phyloP scores from a whole-genome alignment of 2,329 filamentous ascomycete species.

The Fusarium stilboides region DNA sequence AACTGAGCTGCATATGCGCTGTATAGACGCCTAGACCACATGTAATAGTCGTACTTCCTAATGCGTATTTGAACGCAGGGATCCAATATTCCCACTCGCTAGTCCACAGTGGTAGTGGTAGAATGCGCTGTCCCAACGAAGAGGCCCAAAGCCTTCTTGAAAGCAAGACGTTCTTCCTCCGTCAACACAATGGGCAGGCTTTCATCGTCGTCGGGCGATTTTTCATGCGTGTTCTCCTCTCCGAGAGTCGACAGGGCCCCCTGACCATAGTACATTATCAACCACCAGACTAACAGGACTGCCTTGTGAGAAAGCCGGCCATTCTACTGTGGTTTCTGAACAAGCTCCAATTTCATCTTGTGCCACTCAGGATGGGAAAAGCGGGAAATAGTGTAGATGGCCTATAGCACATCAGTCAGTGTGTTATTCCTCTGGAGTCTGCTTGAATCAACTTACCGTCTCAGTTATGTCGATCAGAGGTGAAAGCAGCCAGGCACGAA shows the following conservation, averaged over 20 bases:
- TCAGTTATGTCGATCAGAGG: constrained; percentile 46
- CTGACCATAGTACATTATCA: neutral
- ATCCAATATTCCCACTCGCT: neutral
- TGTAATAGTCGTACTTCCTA: neutral
- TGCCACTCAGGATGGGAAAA: constrained; percentile 12
- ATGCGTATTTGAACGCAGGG: neutral
- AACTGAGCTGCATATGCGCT: neutral
- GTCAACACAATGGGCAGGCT: neutral
- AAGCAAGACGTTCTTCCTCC: neutral
- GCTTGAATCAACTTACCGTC: constrained; percentile 32
- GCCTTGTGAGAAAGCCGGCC: constrained; percentile 15
- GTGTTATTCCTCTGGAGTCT: too few relatives aligned
- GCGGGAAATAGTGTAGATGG: constrained; percentile 10
- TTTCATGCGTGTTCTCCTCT: neutral
- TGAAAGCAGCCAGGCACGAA: constrained; percentile 41
- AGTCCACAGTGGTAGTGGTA: neutral
- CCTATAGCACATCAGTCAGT: constrained; percentile 1
- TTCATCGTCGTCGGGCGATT: neutral
- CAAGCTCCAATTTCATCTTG: constrained; percentile 4
- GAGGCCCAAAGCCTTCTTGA: neutral
- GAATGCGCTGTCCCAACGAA: neutral
- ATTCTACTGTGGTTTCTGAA: constrained; percentile 25
- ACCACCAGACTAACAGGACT: neutral
- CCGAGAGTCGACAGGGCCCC: neutral
- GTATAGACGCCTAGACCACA: neutral